phyloP scores from a whole-genome alignment of 2,329 filamentous ascomycete genomes.

The Diplodia scrobiculata region DNA sequence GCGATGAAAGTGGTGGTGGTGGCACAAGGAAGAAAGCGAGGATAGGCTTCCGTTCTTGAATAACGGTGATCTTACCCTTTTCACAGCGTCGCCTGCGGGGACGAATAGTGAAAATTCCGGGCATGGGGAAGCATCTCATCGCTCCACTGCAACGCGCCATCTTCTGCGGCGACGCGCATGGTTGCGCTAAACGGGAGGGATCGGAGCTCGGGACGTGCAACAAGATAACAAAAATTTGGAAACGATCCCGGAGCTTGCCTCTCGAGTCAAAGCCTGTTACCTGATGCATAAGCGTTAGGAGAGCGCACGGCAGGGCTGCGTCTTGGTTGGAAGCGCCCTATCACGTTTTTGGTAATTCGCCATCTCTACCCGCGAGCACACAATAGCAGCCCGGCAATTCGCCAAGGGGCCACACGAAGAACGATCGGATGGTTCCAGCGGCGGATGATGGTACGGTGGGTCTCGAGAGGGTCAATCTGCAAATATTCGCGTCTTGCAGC shows the following conservation, averaged over 20 bases:
- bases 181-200: neutral
- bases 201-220: neutral
- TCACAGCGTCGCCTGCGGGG: neutral
- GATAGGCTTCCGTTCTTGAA: neutral
- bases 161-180: neutral
- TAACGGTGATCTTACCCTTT: neutral
- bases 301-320: neutral
- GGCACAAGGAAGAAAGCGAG: neutral
- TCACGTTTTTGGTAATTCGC: slow-evolving; percentile 21
- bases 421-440: neutral
- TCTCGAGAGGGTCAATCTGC: neutral
- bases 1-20: neutral
- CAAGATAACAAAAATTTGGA: slow-evolving; percentile 4
- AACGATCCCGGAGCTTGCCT: neutral
- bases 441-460: neutral
- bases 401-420: neutral
- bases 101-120: neutral
- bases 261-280: slow-evolving; percentile 6
- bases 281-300: neutral
- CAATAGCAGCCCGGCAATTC: slow-evolving; percentile 7
- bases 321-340: neutral
- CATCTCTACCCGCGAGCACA: slow-evolving; percentile 12
- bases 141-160: slow-evolving; percentile 21
- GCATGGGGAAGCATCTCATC: slow-evolving; percentile 4
- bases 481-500: neutral